Evolutionary conservation across 106 monocot genomes (phyloP).

Genomic region (Dendrobium catenatum): DNA sequence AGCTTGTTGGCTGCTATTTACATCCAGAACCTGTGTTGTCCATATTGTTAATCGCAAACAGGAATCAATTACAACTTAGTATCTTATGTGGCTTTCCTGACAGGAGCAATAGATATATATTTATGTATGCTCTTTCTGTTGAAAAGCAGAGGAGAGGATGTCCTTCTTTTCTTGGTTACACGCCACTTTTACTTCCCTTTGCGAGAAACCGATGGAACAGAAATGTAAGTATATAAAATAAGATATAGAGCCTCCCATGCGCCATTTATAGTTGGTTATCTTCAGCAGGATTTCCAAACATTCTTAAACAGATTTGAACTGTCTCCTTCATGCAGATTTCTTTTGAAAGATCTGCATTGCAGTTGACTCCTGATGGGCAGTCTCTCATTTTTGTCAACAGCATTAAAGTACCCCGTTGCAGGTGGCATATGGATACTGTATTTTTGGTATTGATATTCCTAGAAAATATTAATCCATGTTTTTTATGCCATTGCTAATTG

Average conservation of each 20-base stretch:
- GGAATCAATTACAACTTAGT: conserved; percentile 37
- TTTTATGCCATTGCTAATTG: background rate
- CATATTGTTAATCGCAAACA: conserved; percentile 37
- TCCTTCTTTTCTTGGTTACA: conserved; percentile 79
- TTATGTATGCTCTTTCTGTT: conserved; percentile 48
- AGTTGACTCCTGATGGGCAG: conserved; percentile 50
- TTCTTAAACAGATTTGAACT: background rate
- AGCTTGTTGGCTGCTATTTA: conserved; percentile 56
- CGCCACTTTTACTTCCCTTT: conserved; percentile 40
- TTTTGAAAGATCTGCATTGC: conserved; percentile 55
- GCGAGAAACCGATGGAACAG: conserved; percentile 7
- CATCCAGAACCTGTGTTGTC: conserved; percentile 68
- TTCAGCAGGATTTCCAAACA: background rate
- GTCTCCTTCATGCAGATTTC: conserved; percentile 33
- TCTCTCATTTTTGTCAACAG: conserved; percentile 53
- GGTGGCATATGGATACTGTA: conserved; percentile 31
- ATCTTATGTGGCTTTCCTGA: conserved; percentile 59
- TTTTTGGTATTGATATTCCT: background rate
- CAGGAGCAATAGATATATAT: conserved; percentile 32
- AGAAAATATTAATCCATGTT: background rate
- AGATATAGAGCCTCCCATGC: background rate
- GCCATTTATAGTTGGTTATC: background rate
- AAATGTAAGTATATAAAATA: conserved; percentile 35
- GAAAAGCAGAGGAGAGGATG: conserved; percentile 15
- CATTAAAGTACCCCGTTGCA: conserved; percentile 81